phyloP scores from a whole-genome alignment of 1,139 yeast species.

The Debaryomyces fabryi region DNA sequence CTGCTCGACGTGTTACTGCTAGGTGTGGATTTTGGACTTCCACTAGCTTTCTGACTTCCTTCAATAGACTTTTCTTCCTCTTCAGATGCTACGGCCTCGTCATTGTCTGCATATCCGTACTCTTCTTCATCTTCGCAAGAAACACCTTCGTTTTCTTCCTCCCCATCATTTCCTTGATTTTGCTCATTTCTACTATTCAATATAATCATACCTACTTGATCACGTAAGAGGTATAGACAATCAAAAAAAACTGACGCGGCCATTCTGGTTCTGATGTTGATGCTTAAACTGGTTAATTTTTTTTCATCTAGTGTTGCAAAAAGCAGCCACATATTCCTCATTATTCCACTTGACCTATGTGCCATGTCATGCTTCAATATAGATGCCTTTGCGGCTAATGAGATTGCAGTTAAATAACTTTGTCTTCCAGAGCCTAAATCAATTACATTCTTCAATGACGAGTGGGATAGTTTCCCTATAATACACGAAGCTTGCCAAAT shows the following conservation, averaged over 20 bases:
- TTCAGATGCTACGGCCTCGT: slow-evolving; percentile 28
- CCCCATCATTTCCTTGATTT: slow-evolving; percentile 28
- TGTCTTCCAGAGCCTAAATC: slow-evolving; percentile 76
- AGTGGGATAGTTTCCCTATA: slow-evolving; percentile 75
- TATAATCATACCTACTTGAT: slow-evolving; percentile 83
- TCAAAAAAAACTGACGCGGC: slow-evolving; percentile 93
- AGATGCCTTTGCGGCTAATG: slow-evolving; percentile 75
- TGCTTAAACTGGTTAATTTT: slow-evolving; percentile 38
- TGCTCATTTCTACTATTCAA: slow-evolving; percentile 38
- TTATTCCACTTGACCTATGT: slow-evolving; percentile 87
- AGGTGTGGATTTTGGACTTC: slow-evolving; percentile 43
- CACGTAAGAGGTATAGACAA: slow-evolving; percentile 78
- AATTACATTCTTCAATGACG: slow-evolving; percentile 64
- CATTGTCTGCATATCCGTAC: slow-evolving; percentile 25
- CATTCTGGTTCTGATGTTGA: slow-evolving; percentile 79
- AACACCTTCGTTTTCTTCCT: slow-evolving; percentile 24
- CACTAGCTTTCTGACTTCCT: slow-evolving; percentile 8
- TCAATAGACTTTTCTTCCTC: slow-evolving; percentile 21
- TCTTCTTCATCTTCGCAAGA: slow-evolving; percentile 25
- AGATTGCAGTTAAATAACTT: slow-evolving; percentile 70
- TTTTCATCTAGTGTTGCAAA: slow-evolving; percentile 60
- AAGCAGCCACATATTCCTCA: slow-evolving; percentile 92
- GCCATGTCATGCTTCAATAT: slow-evolving; percentile 91
- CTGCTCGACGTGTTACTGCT: slow-evolving; percentile 36
- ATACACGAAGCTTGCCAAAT: slow-evolving; percentile 93